Conservation (phyloP, 2,329 filamentous ascomycete genomes). For the Aspergillus aculeatinus region DNA sequence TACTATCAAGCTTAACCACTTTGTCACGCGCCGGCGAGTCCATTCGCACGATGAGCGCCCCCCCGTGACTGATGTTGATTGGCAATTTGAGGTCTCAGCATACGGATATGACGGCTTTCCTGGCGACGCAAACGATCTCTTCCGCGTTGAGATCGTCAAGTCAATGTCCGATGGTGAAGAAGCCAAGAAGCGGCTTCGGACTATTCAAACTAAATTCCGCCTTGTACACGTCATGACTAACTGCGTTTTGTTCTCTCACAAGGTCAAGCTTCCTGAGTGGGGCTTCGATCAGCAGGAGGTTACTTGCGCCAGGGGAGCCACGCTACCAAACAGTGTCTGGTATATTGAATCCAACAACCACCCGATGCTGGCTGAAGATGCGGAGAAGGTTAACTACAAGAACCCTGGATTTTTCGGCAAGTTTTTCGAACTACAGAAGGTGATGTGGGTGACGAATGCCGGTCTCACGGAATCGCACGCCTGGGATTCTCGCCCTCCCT, state of each 20-base stretch:
- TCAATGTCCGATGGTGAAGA: conserved; percentile 74
- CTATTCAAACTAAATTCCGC: conserved; percentile 95
- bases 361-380: conserved; percentile 67
- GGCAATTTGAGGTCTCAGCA: conserved; percentile 94
- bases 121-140: conserved; percentile 93
- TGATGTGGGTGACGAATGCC: conserved; percentile 99
- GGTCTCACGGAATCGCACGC: conserved; percentile 94
- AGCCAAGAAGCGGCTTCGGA: conserved; percentile 82
- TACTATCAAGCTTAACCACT: conserved; percentile 79
- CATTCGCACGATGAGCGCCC: conserved; percentile 92
- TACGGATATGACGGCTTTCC: conserved; percentile 97
- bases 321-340: conserved; percentile 94
- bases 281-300: conserved; percentile 98
- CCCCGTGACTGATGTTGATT: conserved; percentile 81
- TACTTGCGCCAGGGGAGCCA: conserved; percentile 90
- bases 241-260: conserved; percentile 95
- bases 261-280: conserved; percentile 98
- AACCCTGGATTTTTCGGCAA: conserved; percentile 95
- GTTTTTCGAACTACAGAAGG: conserved; percentile 94
- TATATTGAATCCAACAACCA: conserved; percentile 92
- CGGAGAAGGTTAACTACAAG: conserved; percentile 94
- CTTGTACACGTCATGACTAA: conserved; percentile 96
- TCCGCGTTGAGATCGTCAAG: conserved; percentile 93
- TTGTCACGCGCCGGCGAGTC: conserved; percentile 78
- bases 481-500: conserved; percentile 92